These are phyloP conservation scores for Gomphus sp. DNA, from an alignment of 1,284 basidiomycete species.

Conservation along the genomic window DNA sequence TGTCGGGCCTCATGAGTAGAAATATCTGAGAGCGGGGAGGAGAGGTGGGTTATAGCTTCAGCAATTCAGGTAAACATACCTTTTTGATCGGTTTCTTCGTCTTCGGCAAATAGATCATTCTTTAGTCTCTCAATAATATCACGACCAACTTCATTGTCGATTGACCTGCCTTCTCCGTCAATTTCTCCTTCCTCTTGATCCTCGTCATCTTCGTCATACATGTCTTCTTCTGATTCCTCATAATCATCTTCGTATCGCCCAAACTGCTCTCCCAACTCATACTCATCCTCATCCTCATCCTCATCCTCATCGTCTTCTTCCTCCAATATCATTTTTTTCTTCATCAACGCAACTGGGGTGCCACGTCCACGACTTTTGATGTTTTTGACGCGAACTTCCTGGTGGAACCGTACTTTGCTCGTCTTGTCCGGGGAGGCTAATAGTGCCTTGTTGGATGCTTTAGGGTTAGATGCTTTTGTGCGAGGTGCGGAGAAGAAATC, in stretches of 20 bases:
- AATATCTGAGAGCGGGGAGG: conserved; percentile 21
- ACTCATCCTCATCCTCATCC: conserved; percentile 26
- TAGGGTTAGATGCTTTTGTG: conserved; percentile 12
- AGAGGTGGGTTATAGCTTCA: conserved; percentile 5
- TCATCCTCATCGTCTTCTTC: conserved; percentile 27
- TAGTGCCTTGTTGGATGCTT: conserved; percentile 17
- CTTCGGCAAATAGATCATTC: conserved; percentile 62
- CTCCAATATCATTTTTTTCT: conserved; percentile 18
- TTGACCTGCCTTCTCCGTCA: conserved; percentile 22
- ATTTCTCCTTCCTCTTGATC: conserved; percentile 15
- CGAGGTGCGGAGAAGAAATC: conserved; percentile 63
- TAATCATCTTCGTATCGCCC: conserved; percentile 14
- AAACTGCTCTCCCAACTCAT: conserved; percentile 21
- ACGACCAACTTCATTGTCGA: conserved; percentile 20
- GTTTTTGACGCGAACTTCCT: conserved; percentile 72
- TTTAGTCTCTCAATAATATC: conserved; percentile 51
- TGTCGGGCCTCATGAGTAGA: conserved; percentile 60
- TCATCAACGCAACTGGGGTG: conserved; percentile 32
- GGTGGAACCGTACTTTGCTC: conserved; percentile 66
- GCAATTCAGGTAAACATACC: conserved; percentile 23
- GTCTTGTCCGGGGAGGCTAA: conserved; percentile 15
- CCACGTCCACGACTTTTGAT: conserved; percentile 62
- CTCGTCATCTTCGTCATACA: conserved; percentile 17
- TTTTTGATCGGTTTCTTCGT: conserved; percentile 28
- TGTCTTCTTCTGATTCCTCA: conserved; percentile 13